Evolutionary conservation across 2,329 filamentous ascomycete genomes (phyloP), one percentile per base, ranked within the genome.

Genomic region (Arachnomyces sp.): DNA sequence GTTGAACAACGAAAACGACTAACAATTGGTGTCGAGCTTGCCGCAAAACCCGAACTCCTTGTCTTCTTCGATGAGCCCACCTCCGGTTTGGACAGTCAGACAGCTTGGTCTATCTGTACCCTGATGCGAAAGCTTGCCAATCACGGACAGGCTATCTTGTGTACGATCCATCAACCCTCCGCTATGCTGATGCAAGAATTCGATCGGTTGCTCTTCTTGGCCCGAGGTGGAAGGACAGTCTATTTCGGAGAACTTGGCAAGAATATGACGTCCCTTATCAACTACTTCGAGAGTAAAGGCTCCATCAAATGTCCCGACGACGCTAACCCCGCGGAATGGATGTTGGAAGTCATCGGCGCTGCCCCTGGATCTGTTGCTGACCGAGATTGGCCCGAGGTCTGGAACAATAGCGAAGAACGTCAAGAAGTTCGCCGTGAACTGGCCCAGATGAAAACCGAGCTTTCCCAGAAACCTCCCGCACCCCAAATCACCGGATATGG

Each of bases 151-250:
- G 89, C 90, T 38, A 86, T 95, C 63, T 79, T 95, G n/a, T 94
- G 88, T 67, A 95, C 90, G 0, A 95, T 95, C 45, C 90, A 96
- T 61, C 90, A 96, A 63, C 90, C 90, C n/a, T 93, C 86, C 11
- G 88, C 89, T 28, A 88, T 94, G 74, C 73, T 95, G 39, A 94
- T 95, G 70, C 85, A 94, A 60, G 82, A 86, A 43, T 95, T 82
- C 39, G 79, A 82, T 45, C 71, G 73, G 1, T 62, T 82, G 2
- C 63, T 82, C 0, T 79, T 84, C 59, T 68, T 84, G 2, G 77
- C 77, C 7, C 71, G 67, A 41, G 80, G 80, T 29, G 81, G 80
- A 1, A 76, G 71, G 53, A 82, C 78, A 0, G 77, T 83, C 1
- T 84, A 84, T 52, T 83, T 83, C 56, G 81, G 80, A 6, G 68